Conservation (phyloP, 768 basidiomycete species). For the Pilatotrama ljubarskyi region DNA sequence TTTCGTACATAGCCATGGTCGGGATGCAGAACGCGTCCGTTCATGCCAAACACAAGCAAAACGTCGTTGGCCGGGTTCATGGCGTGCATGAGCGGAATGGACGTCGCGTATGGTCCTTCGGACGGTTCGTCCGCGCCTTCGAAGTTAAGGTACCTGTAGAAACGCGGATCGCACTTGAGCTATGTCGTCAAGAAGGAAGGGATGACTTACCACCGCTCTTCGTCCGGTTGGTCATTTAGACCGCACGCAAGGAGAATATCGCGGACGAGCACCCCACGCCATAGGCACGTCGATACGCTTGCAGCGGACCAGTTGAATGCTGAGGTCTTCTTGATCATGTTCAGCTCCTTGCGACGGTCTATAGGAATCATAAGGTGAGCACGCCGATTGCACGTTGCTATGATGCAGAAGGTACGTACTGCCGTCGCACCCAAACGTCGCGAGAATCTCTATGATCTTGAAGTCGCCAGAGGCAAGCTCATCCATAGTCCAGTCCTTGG, state of each 20-base stretch:
- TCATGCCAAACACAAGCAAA: slow-evolving; percentile 23
- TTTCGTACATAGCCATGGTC: slow-evolving; percentile 25
- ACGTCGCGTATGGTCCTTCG: slow-evolving; percentile 24
- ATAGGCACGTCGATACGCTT: slow-evolving; percentile 22
- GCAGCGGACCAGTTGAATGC: slow-evolving; percentile 20
- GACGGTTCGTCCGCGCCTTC: slow-evolving; percentile 25
- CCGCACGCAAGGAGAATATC: slow-evolving; percentile 23
- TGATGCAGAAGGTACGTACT: slow-evolving; percentile 4
- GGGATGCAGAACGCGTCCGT: slow-evolving; percentile 24
- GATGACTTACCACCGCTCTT: slow-evolving; percentile 19
- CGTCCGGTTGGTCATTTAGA: slow-evolving; percentile 17
- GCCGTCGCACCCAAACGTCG: slow-evolving; percentile 26
- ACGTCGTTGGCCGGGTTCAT: slow-evolving; percentile 25
- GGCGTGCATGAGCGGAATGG: slow-evolving; percentile 25
- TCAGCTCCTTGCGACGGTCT: slow-evolving; percentile 24
- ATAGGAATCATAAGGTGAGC: neutral
- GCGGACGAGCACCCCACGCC: slow-evolving; percentile 23
- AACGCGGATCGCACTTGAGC: no score
- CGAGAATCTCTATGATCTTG: slow-evolving; percentile 14
- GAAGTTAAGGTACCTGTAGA: slow-evolving; percentile 17
- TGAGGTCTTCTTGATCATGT: slow-evolving; percentile 23
- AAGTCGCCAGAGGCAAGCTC: slow-evolving; percentile 18
- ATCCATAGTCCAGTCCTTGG: slow-evolving; percentile 24
- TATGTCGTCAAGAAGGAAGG: neutral
- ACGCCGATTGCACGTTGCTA: no score